phyloP scores from a whole-genome alignment of 352 stramenopile species.

The Albugo candida region DNA sequence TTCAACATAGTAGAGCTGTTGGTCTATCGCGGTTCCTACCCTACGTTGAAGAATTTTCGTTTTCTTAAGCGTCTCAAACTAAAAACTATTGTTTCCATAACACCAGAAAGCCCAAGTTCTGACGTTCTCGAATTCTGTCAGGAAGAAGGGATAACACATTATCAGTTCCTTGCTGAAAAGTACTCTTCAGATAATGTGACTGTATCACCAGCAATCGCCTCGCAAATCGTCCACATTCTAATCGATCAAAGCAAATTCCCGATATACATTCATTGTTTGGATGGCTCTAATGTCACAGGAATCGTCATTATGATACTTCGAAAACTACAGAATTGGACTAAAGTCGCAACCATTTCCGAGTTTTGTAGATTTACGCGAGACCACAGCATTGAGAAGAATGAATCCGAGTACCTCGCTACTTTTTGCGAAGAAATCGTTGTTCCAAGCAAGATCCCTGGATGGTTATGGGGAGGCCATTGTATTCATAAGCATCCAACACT shows the following conservation, averaged over 20 bases:
- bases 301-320: constrained; percentile 78
- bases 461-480: constrained; percentile 69
- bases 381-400: constrained; percentile 72
- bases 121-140: constrained; percentile 58
- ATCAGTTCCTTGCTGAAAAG: constrained; percentile 74
- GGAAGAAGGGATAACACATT: constrained; percentile 39
- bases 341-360: constrained; percentile 58
- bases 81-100: constrained; percentile 64
- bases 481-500: constrained; percentile 75
- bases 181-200: constrained; percentile 78
- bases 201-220: constrained; percentile 45
- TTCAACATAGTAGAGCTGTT: constrained; percentile 70
- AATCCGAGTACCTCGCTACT: constrained; percentile 60
- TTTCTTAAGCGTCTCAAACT: constrained; percentile 54
- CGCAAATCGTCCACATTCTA: constrained; percentile 60
- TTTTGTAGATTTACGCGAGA: constrained; percentile 78
- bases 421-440: constrained; percentile 76
- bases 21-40: constrained; percentile 62
- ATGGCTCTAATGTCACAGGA: constrained; percentile 69
- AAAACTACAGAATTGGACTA: constrained; percentile 79
- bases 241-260: constrained; percentile 57
- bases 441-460: constrained; percentile 43
- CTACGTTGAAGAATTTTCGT: constrained; percentile 74
- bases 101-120: constrained; percentile 53
- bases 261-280: constrained; percentile 77